A percentile compares a stretch with the other conserved stretches of the same genome.
phyloP scores from a whole-genome alignment of 1,284 basidiomycete genomes.

The Melanopsichium pennsylvanicum region DNA sequence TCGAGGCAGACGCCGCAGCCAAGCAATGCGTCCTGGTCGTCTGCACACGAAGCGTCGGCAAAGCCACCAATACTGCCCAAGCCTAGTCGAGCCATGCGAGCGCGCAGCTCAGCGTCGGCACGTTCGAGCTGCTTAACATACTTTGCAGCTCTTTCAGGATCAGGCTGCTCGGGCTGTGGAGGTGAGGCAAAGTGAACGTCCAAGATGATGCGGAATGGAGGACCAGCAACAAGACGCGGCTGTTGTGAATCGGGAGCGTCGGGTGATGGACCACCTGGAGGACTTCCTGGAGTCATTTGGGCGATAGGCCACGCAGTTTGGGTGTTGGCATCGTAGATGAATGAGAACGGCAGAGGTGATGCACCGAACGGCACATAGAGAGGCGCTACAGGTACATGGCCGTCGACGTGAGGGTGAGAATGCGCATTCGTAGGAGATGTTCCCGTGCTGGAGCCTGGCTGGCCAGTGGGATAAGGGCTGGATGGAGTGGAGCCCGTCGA shows the following conservation, averaged over 20 bases:
- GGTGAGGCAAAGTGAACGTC: constrained; percentile 42
- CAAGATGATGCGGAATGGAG: constrained; percentile 54
- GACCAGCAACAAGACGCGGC: constrained; percentile 48
- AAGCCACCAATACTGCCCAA: constrained; percentile 56
- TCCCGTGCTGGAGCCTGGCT: neutral
- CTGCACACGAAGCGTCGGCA: constrained; percentile 2
- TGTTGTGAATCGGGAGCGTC: constrained; percentile 30
- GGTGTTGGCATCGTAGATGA: constrained; percentile 54
- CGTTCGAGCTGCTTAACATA: constrained; percentile 57
- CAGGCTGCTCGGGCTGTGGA: constrained; percentile 37
- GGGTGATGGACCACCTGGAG: constrained; percentile 30
- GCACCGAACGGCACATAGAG: constrained; percentile 55
- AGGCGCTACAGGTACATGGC: constrained; percentile 46
- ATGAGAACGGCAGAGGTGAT: constrained; percentile 56
- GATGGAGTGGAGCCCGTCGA: neutral
- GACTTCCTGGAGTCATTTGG: constrained; percentile 26
- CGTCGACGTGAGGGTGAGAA: constrained; percentile 25
- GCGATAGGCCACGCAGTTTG: constrained; percentile 57
- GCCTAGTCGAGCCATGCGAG: constrained; percentile 57
- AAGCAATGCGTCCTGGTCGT: constrained; percentile 23
- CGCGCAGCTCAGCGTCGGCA: constrained; percentile 60
- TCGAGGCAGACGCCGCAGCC: constrained; percentile 63
- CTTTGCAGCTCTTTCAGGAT: constrained; percentile 37
- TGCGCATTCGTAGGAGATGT: neutral
- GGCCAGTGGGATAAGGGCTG: neutral